Conservation (phyloP, 345 rosid genomes). For the Geranium rotundifolium region DNA sequence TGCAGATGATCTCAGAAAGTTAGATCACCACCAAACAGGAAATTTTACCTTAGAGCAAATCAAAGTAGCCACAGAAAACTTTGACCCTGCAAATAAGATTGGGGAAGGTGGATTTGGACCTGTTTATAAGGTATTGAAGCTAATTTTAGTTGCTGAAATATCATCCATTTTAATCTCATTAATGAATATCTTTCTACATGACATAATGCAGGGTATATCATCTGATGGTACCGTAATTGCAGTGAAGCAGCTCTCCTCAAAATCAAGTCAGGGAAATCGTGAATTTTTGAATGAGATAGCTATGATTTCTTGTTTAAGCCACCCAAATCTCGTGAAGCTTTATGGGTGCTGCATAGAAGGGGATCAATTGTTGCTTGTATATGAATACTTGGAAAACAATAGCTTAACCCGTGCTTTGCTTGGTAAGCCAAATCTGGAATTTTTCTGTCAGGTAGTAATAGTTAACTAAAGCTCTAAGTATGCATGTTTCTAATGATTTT, state of each 20-base stretch:
- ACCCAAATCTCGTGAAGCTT: conserved; percentile 62
- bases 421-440: conserved; percentile 27
- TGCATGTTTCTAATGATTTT: neutral
- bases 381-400: conserved; percentile 67
- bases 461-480: neutral
- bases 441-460: neutral
- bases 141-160: neutral
- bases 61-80: conserved; percentile 32
- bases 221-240: conserved; percentile 50
- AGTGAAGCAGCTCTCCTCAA: conserved; percentile 64
- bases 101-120: conserved; percentile 48
- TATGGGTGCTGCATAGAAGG: conserved; percentile 60
- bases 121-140: conserved; percentile 25
- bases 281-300: conserved; percentile 65
- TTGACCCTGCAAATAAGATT: conserved; percentile 24
- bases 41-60: conserved; percentile 29
- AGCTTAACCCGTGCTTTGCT: conserved; percentile 44
- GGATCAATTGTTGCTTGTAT: conserved; percentile 43
- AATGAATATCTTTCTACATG: neutral
- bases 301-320: conserved; percentile 56
- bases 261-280: conserved; percentile 61
- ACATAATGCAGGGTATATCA: conserved; percentile 21
- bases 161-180: neutral
- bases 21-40: conserved; percentile 25
- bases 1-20: conserved; percentile 10